Base-by-base conservation (phyloP, 169 alveolate species). In the Blepharisma undulans region DNA sequence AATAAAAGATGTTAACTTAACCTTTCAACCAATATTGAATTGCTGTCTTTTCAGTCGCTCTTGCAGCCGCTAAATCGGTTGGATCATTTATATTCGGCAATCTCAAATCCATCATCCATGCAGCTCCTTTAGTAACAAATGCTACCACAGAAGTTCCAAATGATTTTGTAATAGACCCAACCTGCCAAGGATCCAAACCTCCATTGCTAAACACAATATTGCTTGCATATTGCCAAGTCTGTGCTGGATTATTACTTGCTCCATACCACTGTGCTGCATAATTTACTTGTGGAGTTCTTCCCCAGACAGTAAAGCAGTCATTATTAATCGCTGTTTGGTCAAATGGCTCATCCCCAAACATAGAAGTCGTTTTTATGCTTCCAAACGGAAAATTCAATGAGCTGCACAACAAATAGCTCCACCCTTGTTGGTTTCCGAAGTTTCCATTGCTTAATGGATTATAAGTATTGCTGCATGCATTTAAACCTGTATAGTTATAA, bases 131-230 rank as follows among this genome's bases (percentile, higher is more conserved):
- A 74, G 93, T 84, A 25, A 60, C n/a, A 32, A 36, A 36, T 1
- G 89, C 87, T 0, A 79, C 61, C 0, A 79, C 34, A 7, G 29
- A 25, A 30, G 36, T 2, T 14, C 60, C 34, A n/a, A 25, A 21
- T 25, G 29, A 25, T 66, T 25, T 79, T n/a, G 34, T 21, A 16
- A 82, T 8, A 3, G 79, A 95, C 22, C 96, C 97, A 22, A 94
- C 93, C 34, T 88, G 80, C 97, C 97, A 95, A 29, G 97, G 97
- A 76, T 95, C 97, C 34, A 93, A 87, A 30, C 74, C 80, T 72
- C 97, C 97, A 86, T 93, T 95, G n/a, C 89, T 80, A 87, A 93
- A 93, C 72, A 95, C 72, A 10, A 95, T 95, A 48, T 95, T 95
- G 4, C 92, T 74, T 25, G 60, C 74, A 60, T 86, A 74, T 27